phyloP scores from a whole-genome alignment of 1,139 yeast genomes.

The Blastobotrys persicus region DNA sequence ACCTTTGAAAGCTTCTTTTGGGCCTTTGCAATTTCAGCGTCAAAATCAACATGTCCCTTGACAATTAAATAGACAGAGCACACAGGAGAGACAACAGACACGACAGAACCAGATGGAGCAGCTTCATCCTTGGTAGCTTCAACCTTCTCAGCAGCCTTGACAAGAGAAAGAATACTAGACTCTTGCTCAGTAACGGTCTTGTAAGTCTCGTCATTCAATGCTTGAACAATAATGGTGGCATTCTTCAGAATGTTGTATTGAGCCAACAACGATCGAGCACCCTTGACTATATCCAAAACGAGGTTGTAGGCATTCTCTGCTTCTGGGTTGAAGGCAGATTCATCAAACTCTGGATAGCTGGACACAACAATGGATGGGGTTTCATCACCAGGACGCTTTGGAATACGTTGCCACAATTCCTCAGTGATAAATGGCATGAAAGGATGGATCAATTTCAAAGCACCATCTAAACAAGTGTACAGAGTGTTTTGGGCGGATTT shows the following conservation, averaged over 20 bases:
- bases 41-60: constrained; percentile 91
- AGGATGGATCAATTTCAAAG: constrained; percentile 90
- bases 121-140: constrained; percentile 53
- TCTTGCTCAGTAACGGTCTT: constrained; percentile 65
- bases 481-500: constrained; percentile 90
- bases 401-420: constrained; percentile 98
- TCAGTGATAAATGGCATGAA: constrained; percentile 97
- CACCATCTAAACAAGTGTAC: constrained; percentile 89
- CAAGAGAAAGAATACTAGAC: constrained; percentile 81
- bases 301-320: constrained; percentile 76
- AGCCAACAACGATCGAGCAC: constrained; percentile 86
- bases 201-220: constrained; percentile 48
- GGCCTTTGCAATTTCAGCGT: constrained; percentile 84
- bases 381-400: constrained; percentile 73
- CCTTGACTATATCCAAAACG: constrained; percentile 81
- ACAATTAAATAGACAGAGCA: constrained; percentile 87
- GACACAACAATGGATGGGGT: constrained; percentile 77
- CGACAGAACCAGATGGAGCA: constrained; percentile 87
- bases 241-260: constrained; percentile 86
- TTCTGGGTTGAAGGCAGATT: constrained; percentile 58
- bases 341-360: constrained; percentile 64
- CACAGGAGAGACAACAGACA: constrained; percentile 73
- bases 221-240: constrained; percentile 81
- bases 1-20: constrained; percentile 66
- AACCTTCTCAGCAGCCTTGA: constrained; percentile 81